Percentiles rank a stretch among this genome's conserved stretches.
Evolutionary conservation across 1,139 yeast genomes (phyloP).

Genomic region (Chernovozyma aurita): DNA sequence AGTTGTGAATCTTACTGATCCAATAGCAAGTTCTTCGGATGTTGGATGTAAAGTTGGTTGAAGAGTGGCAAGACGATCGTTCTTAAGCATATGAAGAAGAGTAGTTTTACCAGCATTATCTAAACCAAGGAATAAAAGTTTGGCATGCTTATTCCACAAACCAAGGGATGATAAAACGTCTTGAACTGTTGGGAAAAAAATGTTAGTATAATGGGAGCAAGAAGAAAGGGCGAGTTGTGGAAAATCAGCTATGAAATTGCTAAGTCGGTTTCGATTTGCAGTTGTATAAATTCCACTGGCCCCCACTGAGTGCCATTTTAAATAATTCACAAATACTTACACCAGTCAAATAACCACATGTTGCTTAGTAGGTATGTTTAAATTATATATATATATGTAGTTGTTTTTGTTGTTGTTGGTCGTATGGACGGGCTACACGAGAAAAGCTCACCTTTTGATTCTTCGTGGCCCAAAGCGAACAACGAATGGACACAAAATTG

Average conservation of each 20-base stretch:
- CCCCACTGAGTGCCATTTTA: too few species aligned
- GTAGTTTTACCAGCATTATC: slow-evolving; percentile 99
- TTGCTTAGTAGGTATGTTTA: not conserved
- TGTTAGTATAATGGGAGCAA: slow-evolving; percentile 19
- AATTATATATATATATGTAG: too few species aligned
- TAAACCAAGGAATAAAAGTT: slow-evolving; percentile 87
- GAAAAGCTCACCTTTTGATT: too few species aligned
- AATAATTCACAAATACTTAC: slow-evolving; percentile 22
- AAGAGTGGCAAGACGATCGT: slow-evolving; percentile 94
- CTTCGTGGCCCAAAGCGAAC: too few species aligned
- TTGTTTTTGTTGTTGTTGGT: too few species aligned
- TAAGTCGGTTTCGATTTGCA: too few species aligned
- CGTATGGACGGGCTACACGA: too few species aligned
- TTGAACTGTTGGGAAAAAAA: slow-evolving; percentile 49
- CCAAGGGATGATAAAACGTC: slow-evolving; percentile 92
- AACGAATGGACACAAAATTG: too few species aligned
- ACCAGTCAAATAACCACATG: slow-evolving; percentile 45
- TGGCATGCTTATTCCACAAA: slow-evolving; percentile 96
- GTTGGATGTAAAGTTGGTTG: slow-evolving; percentile 99
- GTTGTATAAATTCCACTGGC: too few species aligned
- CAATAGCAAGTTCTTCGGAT: slow-evolving; percentile 95
- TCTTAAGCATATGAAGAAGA: slow-evolving; percentile 91
- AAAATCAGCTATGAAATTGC: too few species aligned
- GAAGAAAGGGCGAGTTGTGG: not conserved
- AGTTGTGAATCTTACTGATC: slow-evolving; percentile 93